Conservation (phyloP, 176 grass and related monocot species). For the Avena sativa region DNA sequence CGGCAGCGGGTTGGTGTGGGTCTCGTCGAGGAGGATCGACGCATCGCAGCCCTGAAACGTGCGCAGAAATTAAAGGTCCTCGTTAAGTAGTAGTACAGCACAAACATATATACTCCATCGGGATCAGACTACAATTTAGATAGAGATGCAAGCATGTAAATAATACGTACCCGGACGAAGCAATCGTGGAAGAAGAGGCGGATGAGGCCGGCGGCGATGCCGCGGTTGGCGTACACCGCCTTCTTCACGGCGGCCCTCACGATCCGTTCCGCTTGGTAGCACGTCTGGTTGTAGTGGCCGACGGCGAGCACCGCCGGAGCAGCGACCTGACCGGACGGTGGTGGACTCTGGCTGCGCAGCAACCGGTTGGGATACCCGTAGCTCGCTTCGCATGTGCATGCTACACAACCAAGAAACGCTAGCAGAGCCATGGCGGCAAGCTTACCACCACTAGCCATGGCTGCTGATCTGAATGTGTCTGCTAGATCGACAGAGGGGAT, state of each 20-base stretch:
- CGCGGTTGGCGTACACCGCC: background rate
- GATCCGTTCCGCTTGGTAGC: slow-evolving; percentile 34
- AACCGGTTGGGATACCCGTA: background rate
- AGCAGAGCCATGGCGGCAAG: background rate
- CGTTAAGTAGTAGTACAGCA: background rate
- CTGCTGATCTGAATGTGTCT: background rate
- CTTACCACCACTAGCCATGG: background rate
- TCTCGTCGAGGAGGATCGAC: background rate
- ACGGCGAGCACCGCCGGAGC: slow-evolving; percentile 18
- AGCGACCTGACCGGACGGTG: background rate
- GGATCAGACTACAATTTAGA: background rate
- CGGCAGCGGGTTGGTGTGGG: background rate
- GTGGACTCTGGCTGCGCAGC: background rate
- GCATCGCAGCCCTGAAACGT: background rate
- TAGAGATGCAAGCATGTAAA: background rate
- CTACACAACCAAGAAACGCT: background rate
- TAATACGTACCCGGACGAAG: slow-evolving; percentile 39
- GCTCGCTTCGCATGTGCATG: background rate
- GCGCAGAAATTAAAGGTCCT: background rate
- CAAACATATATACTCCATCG: background rate
- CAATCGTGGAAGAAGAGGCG: slow-evolving; percentile 66
- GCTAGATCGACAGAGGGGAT: background rate
- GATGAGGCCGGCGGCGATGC: slow-evolving; percentile 50
- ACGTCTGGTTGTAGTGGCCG: slow-evolving; percentile 46
- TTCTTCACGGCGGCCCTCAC: slow-evolving; percentile 25